Evolutionary conservation across 2,329 filamentous ascomycete species (phyloP), one percentile per base, ranked within the genome.

Genomic region (Alternaria incomplexa): DNA sequence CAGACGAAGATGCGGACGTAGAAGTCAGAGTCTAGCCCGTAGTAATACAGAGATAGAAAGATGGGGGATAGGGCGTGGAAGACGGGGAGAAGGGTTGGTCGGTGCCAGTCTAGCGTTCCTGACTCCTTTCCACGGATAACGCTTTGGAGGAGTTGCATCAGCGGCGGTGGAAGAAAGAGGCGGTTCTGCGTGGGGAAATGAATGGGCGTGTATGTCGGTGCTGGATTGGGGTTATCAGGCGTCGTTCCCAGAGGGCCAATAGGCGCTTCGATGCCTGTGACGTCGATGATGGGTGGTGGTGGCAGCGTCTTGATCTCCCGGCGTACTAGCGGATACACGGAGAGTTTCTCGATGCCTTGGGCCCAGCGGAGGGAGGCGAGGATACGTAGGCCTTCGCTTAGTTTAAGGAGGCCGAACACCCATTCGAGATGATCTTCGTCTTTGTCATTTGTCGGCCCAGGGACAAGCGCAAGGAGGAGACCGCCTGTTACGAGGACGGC

Each of bases 11-110:
- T 65, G 11, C 76, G 75, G 11, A 74, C 68, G 53, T 73, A 73
- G 58, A 76, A 63, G 58, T 79, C 76, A 1, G 71, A 62, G 13
- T 70, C 67, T 1, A 77, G 65, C 43, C 71, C 73, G 47, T 73
- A 73, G 55, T 78, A 72, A 53, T 78, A 79, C 17, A 79, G 46
- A 9, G 73, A 76, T 20, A 77, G 63, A 43, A 79, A 79, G 6
- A 79, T 75, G 4, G 76, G 75, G 4, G 71, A 73, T 3, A 79
- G 58, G 0, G 71, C 73, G 28, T 77, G 72, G n/a, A 78, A 68
- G 9, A 67, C 68, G 1, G 75, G 73, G n/a, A 73, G 52, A 1
- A 78, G 51, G 2, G 66, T 64, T 8, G 68, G 60, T 12, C 64
- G 56, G 28, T 78, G 62, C 26, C 72, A 23, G 47, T 78, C 73